Base-by-base conservation (phyloP, 1,284 basidiomycete species). In the Sanguinoderma infundibulare region DNA sequence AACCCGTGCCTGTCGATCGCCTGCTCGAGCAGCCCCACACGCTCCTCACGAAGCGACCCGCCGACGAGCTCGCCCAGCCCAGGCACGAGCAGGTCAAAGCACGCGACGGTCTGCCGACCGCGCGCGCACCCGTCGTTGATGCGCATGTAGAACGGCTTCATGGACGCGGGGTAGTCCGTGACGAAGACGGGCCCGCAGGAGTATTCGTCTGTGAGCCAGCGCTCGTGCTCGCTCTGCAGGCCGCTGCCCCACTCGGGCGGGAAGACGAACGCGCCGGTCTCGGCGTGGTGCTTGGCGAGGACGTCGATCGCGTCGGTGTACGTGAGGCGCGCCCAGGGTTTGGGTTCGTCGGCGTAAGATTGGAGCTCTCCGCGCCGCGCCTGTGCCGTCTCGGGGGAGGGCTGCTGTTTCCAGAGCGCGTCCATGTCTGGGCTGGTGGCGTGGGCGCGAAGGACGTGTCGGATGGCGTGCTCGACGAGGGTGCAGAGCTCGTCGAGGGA, bases 141-240 rank as follows among this genome's bases (percentile, higher is more conserved):
- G 35, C 92, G 89, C 98, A 98, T 98, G 79, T 99, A 99, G 78
- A 98, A 99, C 8, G 98, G 95, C 75, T 99, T 99, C 65, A 93
- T 75, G 0, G 68, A 35, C 1, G 81, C 77, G 0, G 97, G 97
- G 73, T 98, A 99, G 73, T 97, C 87, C 4, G 90, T 94, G 47
- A 99, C 90, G 72, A 98, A 98, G 0, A 96, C 84, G 0, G 98
- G 97, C 0, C 89, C 90, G 24, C 79, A 73, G 56, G 85, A 73
- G 53, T 89, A 77, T n/a, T 76, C 75, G 51, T 89, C 86, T 0
- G 95, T 91, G 3, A 99, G 82, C 86, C 90, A 98, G 60, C 88
- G 87, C 76, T 99, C 98, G 74, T 98, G 96, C 73, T 98, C 96
- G 72, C 91, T 92, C 66, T 90, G 87, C 28, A 99, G 79, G 0